A percentile compares a stretch with the other conserved stretches of the same genome.
phyloP scores from a whole-genome alignment of 805 yeast genomes.

The Cyberlindnera nakhonratchasimensis region DNA sequence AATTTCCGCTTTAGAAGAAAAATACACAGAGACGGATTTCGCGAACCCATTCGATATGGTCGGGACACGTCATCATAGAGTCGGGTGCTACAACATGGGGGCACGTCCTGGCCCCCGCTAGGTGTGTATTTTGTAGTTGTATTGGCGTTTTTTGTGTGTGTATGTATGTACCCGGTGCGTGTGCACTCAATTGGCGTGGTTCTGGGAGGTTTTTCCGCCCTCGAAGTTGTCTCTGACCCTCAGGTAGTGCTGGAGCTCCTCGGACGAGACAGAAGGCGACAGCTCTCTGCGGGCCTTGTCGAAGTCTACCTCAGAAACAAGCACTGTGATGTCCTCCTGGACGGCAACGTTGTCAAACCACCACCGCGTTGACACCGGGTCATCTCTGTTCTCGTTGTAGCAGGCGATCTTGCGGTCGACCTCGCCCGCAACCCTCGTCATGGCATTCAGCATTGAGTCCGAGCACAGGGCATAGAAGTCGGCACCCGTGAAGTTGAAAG shows the following conservation, averaged over 20 bases:
- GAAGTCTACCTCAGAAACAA: conserved; percentile 71
- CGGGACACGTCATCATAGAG: too few relatives aligned
- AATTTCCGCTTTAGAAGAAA: too few relatives aligned
- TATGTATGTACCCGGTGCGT: neutral
- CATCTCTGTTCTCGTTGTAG: conserved; percentile 42
- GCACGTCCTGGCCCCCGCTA: too few relatives aligned
- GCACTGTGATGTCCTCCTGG: conserved; percentile 60
- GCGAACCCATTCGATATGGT: too few relatives aligned
- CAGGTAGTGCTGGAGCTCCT: conserved; percentile 80
- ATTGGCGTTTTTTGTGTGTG: neutral
- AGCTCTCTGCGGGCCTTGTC: conserved; percentile 68
- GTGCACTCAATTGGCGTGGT: neutral
- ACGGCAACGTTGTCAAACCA: conserved; percentile 88
- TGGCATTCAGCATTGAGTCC: conserved; percentile 93
- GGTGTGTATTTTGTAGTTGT: too few relatives aligned
- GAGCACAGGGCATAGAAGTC: conserved; percentile 96
- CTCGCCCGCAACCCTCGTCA: conserved; percentile 81
- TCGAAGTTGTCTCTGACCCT: conserved; percentile 80
- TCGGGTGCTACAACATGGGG: too few relatives aligned
- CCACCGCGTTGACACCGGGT: conserved; percentile 63
- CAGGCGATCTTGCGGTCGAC: conserved; percentile 62
- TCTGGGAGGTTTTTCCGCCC: conserved; percentile 43
- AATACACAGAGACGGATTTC: too few relatives aligned
- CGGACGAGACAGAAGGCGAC: conserved; percentile 82
- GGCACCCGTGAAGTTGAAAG: conserved; percentile 95